These are phyloP conservation scores for Przewalskia tangutica DNA, from an alignment of 257 asterid genomes.

Conservation along the genomic window DNA sequence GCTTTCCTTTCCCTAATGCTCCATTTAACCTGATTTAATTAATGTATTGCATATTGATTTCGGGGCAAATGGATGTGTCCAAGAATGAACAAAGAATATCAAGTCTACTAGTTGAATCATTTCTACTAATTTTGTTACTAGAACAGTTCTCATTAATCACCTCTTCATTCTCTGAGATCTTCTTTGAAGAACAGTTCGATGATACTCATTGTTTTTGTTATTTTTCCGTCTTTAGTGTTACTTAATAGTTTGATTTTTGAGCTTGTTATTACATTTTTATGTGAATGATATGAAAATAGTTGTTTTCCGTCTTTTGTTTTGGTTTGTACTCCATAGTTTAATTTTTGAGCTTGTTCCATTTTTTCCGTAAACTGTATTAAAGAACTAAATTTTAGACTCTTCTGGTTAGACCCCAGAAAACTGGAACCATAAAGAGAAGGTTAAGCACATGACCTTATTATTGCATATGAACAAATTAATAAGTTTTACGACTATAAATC, in stretches of 20 bases:
- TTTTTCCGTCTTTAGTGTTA: not conserved
- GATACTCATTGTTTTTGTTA: slow-evolving; percentile 25
- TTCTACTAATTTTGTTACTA: slow-evolving; percentile 1
- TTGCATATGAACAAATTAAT: no score
- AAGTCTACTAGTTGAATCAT: not conserved
- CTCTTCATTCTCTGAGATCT: slow-evolving; percentile 52
- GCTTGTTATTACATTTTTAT: not conserved
- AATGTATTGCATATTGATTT: no score
- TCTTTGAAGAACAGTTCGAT: slow-evolving; percentile 86
- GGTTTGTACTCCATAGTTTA: no score
- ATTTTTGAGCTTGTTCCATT: not conserved
- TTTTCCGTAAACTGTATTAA: not conserved
- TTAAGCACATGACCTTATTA: no score
- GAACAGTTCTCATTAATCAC: slow-evolving; percentile 20
- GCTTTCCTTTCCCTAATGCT: no score
- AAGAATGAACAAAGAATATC: not conserved
- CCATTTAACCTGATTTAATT: no score
- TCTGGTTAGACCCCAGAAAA: no score
- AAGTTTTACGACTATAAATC: no score
- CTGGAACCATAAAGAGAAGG: no score
- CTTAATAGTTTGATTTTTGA: not conserved
- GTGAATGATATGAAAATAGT: not conserved
- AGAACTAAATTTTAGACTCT: no score
- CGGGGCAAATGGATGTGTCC: not conserved
- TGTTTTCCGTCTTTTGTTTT: no score